Evolutionary conservation across 129 eudicot species (phyloP).

Genomic region (Flaveria ramosissima): DNA sequence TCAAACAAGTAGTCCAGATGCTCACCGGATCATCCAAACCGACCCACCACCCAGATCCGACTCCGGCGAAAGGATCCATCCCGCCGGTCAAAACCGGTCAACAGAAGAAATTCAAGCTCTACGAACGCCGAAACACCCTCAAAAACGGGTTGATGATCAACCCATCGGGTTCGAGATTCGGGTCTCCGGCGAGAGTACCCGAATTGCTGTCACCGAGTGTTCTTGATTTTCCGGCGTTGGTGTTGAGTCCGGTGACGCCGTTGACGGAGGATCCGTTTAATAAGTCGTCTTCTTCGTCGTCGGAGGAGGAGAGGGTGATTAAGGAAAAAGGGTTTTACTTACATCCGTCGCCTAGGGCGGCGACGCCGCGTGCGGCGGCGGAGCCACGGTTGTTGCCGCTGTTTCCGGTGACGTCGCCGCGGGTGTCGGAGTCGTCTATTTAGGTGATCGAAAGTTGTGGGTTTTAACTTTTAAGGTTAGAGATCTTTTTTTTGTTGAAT

Average conservation of each 20-base stretch:
- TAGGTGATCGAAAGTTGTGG: slow-evolving; percentile 20
- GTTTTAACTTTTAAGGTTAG: slow-evolving; percentile 39
- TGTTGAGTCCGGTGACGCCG: slow-evolving; percentile 81
- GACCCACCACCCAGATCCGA: slow-evolving; percentile 42
- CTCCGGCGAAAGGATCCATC: slow-evolving; percentile 36
- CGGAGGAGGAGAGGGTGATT: slow-evolving; percentile 80
- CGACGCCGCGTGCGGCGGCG: slow-evolving; percentile 49
- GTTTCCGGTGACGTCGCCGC: slow-evolving; percentile 85
- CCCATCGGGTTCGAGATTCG: slow-evolving; percentile 46
- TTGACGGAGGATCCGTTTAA: slow-evolving; percentile 47
- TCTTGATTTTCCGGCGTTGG: slow-evolving; percentile 84
- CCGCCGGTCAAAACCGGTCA: slow-evolving; percentile 71
- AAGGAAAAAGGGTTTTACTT: slow-evolving; percentile 76
- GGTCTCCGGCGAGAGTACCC: slow-evolving; percentile 50
- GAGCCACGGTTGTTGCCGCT: slow-evolving; percentile 79
- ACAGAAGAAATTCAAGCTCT: slow-evolving; percentile 70
- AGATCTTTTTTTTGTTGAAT: slow-evolving; percentile 49
- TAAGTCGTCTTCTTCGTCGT: slow-evolving; percentile 31
- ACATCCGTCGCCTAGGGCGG: slow-evolving; percentile 74
- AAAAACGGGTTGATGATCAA: slow-evolving; percentile 81
- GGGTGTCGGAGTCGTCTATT: slow-evolving; percentile 49
- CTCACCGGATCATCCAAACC: slow-evolving; percentile 87
- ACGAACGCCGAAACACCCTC: slow-evolving; percentile 70
- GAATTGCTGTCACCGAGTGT: slow-evolving; percentile 86
- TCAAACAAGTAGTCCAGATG: slow-evolving; percentile 92